Evolutionary conservation across 768 basidiomycete genomes (phyloP).

Genomic region (Russula vinacea): DNA sequence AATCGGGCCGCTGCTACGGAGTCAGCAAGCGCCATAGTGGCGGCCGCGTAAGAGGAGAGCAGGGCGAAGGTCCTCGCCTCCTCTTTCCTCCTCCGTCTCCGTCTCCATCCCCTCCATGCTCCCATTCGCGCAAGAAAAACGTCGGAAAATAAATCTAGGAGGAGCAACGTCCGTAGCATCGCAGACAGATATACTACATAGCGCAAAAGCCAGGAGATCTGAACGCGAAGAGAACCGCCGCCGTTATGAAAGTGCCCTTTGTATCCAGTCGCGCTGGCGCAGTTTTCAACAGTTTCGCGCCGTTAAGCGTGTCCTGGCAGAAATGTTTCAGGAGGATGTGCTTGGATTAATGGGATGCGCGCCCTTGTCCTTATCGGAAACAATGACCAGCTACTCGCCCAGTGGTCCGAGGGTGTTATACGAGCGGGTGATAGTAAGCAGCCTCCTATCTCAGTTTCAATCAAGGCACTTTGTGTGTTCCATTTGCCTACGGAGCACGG

Average conservation of each 20-base stretch:
- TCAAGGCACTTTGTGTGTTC: not conserved
- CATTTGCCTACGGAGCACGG: not conserved
- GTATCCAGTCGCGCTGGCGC: constrained; percentile 71
- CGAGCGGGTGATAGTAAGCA: constrained; percentile 35
- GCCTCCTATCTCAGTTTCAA: constrained; percentile 22
- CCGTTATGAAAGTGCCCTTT: constrained; percentile 54
- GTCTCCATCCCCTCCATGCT: constrained; percentile 34
- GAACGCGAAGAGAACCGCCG: constrained; percentile 56
- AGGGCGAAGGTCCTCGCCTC: not conserved
- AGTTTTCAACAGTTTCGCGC: constrained; percentile 44
- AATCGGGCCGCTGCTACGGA: not conserved
- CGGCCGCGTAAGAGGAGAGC: constrained; percentile 18
- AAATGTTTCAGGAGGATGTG: constrained; percentile 51
- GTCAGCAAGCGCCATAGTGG: not conserved
- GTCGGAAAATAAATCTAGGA: constrained; percentile 72
- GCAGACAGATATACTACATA: constrained; percentile 55
- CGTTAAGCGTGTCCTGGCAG: constrained; percentile 47
- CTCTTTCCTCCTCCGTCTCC: not conserved
- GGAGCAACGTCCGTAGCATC: constrained; percentile 53
- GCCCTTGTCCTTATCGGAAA: constrained; percentile 60
- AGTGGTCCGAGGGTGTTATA: constrained; percentile 45
- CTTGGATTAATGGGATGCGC: constrained; percentile 54
- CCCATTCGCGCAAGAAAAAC: constrained; percentile 50
- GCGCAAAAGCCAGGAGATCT: constrained; percentile 56
- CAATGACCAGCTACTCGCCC: constrained; percentile 46